These are phyloP conservation scores for Cyclanthera cordifolia DNA, from an alignment of 306 rosid genomes.

Conservation along the genomic window DNA sequence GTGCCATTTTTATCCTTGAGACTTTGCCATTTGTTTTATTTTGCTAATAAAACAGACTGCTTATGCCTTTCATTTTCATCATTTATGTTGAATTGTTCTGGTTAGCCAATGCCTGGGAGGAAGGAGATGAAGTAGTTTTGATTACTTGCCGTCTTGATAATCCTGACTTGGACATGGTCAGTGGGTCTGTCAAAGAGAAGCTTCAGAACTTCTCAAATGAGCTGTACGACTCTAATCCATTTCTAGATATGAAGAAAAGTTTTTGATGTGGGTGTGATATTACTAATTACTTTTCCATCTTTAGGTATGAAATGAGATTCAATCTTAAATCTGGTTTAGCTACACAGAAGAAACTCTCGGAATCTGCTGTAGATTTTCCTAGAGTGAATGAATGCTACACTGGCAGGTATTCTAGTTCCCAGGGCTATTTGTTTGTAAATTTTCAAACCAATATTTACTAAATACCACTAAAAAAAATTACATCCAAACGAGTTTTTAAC, in stretches of 20 bases:
- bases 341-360: conserved; percentile 63
- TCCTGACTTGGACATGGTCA: conserved; percentile 52
- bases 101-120: conserved; percentile 98
- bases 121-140: conserved; percentile 82
- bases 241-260: conserved; percentile 10
- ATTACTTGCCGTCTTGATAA: conserved; percentile 77
- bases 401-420: conserved; percentile 47
- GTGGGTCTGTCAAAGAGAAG: conserved; percentile 57
- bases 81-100: conserved; percentile 11
- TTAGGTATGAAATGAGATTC: conserved; percentile 86
- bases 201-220: conserved; percentile 58
- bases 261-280: neutral
- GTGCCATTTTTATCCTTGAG: neutral
- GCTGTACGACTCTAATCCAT: conserved; percentile 37
- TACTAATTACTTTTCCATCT: conserved; percentile 17
- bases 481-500: no score
- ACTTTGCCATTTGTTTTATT: neutral
- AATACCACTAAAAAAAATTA: no score
- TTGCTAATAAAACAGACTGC: neutral
- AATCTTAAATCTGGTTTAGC: conserved; percentile 70
- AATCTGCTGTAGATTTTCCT: conserved; percentile 75
- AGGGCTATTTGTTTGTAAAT: no score
- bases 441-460: no score
- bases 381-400: conserved; percentile 88
- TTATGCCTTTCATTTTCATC: conserved; percentile 9